Evolutionary conservation across 73 alveolate genomes (phyloP).

Genomic region (Paramecium caudatum): DNA sequence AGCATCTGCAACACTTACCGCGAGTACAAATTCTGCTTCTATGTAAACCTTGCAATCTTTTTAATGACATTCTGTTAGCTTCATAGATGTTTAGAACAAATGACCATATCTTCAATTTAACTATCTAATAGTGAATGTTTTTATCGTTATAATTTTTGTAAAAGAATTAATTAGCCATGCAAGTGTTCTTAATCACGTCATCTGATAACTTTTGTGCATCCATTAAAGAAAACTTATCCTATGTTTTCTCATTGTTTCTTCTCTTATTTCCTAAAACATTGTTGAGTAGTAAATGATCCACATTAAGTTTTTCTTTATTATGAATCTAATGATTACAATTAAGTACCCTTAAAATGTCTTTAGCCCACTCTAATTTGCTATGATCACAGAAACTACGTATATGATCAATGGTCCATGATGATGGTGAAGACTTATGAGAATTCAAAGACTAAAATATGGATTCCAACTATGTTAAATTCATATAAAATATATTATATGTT

Average conservation of each 20-base stretch:
- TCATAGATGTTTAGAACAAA: neutral
- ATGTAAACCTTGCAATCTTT: slow-evolving; percentile 37
- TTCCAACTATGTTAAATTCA: slow-evolving; percentile 60
- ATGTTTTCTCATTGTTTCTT: neutral
- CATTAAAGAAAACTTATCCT: neutral
- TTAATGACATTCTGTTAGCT: neutral
- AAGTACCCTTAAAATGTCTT: slow-evolving; percentile 3
- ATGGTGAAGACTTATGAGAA: neutral
- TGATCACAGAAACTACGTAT: slow-evolving; percentile 15
- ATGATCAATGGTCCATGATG: slow-evolving; percentile 17
- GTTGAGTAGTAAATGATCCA: slow-evolving; percentile 34
- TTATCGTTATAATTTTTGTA: neutral
- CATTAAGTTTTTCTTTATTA: neutral
- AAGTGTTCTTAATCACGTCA: neutral
- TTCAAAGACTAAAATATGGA: neutral
- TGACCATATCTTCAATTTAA: slow-evolving; percentile 52
- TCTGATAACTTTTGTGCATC: slow-evolving; percentile 24
- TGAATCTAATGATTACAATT: slow-evolving; percentile 7
- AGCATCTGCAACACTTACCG: slow-evolving; percentile 64
- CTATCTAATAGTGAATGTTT: slow-evolving; percentile 42
- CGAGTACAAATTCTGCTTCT: slow-evolving; percentile 6
- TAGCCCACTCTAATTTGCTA: slow-evolving; percentile 45
- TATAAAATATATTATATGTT: too few relatives aligned
- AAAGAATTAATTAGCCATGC: slow-evolving; percentile 50
- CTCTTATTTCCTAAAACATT: neutral